These are phyloP conservation scores for Talaromyces piceae DNA, from an alignment of 2,329 filamentous ascomycete genomes.

Conservation along the genomic window DNA sequence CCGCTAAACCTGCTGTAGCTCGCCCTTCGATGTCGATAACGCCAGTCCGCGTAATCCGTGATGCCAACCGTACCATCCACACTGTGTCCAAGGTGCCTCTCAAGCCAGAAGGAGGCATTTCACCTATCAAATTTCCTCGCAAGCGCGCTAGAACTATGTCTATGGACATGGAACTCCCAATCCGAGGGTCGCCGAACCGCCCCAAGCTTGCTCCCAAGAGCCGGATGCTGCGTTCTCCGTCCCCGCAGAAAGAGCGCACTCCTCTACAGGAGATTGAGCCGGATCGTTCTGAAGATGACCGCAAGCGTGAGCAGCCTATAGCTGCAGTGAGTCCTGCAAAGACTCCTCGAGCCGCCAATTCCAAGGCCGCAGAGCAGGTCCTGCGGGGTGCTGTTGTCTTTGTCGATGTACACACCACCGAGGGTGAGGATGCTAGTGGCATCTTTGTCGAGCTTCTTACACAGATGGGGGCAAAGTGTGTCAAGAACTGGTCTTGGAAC, in stretches of 20 bases:
- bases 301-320: background rate
- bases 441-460: slow-evolving; percentile 72
- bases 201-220: slow-evolving; percentile 16
- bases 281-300: background rate
- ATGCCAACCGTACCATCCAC: slow-evolving; percentile 53
- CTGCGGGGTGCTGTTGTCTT: slow-evolving; percentile 68
- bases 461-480: slow-evolving; percentile 73
- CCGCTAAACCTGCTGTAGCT: background rate
- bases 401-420: slow-evolving; percentile 75
- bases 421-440: slow-evolving; percentile 72
- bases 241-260: slow-evolving; percentile 19
- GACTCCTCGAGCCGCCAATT: slow-evolving; percentile 20
- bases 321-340: slow-evolving; percentile 16
- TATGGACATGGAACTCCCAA: slow-evolving; percentile 35
- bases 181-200: slow-evolving; percentile 24
- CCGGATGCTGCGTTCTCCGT: slow-evolving; percentile 16
- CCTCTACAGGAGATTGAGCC: background rate
- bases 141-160: slow-evolving; percentile 47
- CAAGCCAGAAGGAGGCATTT: slow-evolving; percentile 54
- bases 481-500: slow-evolving; percentile 71
- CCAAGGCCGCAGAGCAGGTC: slow-evolving; percentile 28
- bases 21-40: slow-evolving; percentile 42
- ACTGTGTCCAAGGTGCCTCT: slow-evolving; percentile 72
- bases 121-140: slow-evolving; percentile 39
- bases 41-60: slow-evolving; percentile 42